Base-by-base conservation (phyloP, 371 early-diverging fungal species). In the Circinella minor region DNA sequence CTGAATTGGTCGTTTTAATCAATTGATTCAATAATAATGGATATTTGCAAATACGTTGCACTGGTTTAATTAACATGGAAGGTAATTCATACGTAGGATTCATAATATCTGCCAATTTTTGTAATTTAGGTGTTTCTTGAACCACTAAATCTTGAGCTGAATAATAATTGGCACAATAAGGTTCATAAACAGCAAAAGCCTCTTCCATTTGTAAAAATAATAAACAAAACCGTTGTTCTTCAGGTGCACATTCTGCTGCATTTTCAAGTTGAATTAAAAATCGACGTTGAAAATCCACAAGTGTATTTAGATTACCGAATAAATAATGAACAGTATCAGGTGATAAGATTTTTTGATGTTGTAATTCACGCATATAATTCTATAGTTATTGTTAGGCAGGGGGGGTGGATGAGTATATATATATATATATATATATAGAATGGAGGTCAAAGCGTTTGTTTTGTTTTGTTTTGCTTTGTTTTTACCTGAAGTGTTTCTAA, bases 1-100 rank as follows among this genome's bases (percentile, higher is more conserved):
- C 83, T 47, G 84, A 76, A 43, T 90, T 84, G 18, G 91, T 91
- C 66, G 86, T 81, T 80, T 95, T 95, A 74, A 94, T 81, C 69
- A 97, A 85, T 73, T 95, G 94, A 67, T 89, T 84, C 73, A 99
- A 83, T 46, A 97, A 86, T 36, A 97, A 79, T 37, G 96, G 96
- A 82, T 98, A 99, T 86, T 95, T 97, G 87, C 97, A 96, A 65
- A 98, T 92, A 67, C 99, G 91, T 81, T 99, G 99, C 3, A 98
- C 91, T 5, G 99, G 99, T 78, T 96, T 96, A 80, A 99, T 97
- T 57, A 99, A 86, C 82, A 94, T 90, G 13, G 95, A 94, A 20
- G 92, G 95, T 65, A 98, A 82, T 69, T 92, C 94, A 68, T 92
- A 91, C 46, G 83, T 86, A 18, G 97, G 95, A 63, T 96, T 96